Evolutionary conservation across 2,329 filamentous ascomycete species (phyloP).

Genomic region (Sporothrix humicola): DNA sequence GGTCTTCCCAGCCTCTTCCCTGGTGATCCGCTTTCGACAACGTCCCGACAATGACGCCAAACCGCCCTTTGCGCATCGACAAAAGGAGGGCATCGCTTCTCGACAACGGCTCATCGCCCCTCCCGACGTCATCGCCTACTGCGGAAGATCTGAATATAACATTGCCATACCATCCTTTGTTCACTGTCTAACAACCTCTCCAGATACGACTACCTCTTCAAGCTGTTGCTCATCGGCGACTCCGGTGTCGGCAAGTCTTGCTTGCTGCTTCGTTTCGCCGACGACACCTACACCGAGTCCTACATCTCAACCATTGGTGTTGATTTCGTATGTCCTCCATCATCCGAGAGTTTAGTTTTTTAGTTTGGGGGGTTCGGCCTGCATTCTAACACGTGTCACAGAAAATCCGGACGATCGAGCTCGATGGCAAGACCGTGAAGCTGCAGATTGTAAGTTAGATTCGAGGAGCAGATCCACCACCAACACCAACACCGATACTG

Average conservation of each 20-base stretch:
- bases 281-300: slow-evolving; percentile 98
- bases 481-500: no score
- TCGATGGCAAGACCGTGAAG: slow-evolving; percentile 99
- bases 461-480: no score
- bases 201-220: slow-evolving; percentile 99
- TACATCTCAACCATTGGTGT: slow-evolving; percentile 99
- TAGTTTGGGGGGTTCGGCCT: neutral
- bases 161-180: no score
- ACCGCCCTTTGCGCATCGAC: neutral
- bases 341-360: neutral
- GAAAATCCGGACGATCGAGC: slow-evolving; percentile 99
- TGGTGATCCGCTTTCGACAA: neutral
- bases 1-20: neutral
- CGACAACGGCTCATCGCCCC: neutral
- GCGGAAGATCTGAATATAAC: no score
- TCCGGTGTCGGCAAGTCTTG: slow-evolving; percentile 99
- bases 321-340: slow-evolving; percentile 78
- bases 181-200: slow-evolving; percentile 22
- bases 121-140: neutral
- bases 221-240: slow-evolving; percentile 99
- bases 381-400: slow-evolving; percentile 47
- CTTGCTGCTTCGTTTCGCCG: slow-evolving; percentile 94
- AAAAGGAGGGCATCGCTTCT: neutral
- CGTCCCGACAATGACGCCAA: neutral
- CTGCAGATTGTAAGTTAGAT: slow-evolving; percentile 81